Conservation (phyloP, 371 early-diverging fungal genomes). For the Saksenaea vasiformis region DNA sequence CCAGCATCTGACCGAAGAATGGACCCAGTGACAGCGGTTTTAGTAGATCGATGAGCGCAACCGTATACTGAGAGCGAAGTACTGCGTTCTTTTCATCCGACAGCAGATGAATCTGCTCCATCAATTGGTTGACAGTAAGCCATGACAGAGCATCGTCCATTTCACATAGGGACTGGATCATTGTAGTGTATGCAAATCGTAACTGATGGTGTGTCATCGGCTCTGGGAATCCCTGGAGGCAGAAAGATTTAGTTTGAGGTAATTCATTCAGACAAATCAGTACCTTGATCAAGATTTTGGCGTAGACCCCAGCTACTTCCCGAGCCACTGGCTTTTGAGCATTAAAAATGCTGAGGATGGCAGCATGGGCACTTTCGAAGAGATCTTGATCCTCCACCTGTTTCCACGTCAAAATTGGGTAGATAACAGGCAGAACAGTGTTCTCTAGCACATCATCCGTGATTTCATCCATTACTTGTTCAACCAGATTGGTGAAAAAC, state of each 20-base stretch:
- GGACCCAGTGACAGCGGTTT: conserved; percentile 53
- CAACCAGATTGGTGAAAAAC: conserved; percentile 57
- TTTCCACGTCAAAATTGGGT: conserved; percentile 56
- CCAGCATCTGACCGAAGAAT: conserved; percentile 38
- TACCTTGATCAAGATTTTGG: conserved; percentile 51
- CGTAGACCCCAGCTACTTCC: conserved; percentile 51
- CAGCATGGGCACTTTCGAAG: conserved; percentile 67
- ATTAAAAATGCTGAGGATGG: conserved; percentile 53
- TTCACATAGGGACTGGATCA: conserved; percentile 57
- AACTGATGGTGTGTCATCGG: conserved; percentile 62
- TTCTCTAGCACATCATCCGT: conserved; percentile 51
- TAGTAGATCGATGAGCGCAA: conserved; percentile 42
- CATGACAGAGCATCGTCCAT: conserved; percentile 65
- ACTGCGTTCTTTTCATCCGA: conserved; percentile 23
- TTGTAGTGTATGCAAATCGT: conserved; percentile 58
- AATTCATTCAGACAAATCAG: not conserved
- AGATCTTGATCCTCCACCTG: conserved; percentile 47
- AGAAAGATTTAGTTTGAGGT: not conserved
- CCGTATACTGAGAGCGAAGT: conserved; percentile 32
- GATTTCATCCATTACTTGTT: conserved; percentile 49
- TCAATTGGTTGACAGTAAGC: conserved; percentile 54
- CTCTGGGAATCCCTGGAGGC: conserved; percentile 51
- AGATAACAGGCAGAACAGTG: conserved; percentile 56
- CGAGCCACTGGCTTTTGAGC: conserved; percentile 50
- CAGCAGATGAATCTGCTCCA: conserved; percentile 37